Evolutionary conservation across 768 basidiomycete species (phyloP), one percentile per base, ranked within the genome.

Genomic region (Tulasnella sp.): DNA sequence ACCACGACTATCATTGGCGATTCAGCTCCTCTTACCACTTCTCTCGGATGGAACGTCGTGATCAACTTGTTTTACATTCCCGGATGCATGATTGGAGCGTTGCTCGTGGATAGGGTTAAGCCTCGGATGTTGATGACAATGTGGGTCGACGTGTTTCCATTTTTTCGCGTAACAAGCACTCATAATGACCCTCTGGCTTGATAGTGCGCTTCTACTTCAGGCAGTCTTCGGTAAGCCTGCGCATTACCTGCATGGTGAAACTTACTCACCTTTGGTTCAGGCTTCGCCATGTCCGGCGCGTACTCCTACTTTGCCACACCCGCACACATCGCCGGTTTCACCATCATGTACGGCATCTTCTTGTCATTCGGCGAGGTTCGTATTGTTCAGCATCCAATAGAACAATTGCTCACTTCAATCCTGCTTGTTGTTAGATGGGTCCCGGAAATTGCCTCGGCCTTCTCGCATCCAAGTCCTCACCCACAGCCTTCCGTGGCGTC

Each of bases 251-350:
- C 1, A 31, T 44, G 18, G 24, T 73, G 39, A 40, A n/a, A 71
- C 19, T 31, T 34, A 14, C 31, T 79, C 36, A 76, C 75, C 38
- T 58, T 72, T 34, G 58, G 2, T 38, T 73, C 18, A 77, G 94
- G 97, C 8, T 98, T 98, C 86, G 90, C 95, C 84, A 94, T 98
- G 92, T 93, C 93, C 81, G 97, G 94, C 1, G 86, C 91, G 27
- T 98, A 97, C 85, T 83, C 80, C 36, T 86, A 87, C 56, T 68
- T 27, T 21, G 10, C 44, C 18, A 42, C 16, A 18, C 18, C 38
- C 71, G 6, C 38, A n/a, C 80, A 82, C 71, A 83, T 85, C 56
- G 83, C 84, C 14, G 84, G 83, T 36, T 86, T 87, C 77, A 83
- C 84, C 6, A 91, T 97, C 44, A 86, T 98, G 10, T 97, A 98